Evolutionary conservation across 768 basidiomycete species (phyloP), one percentile per base, ranked within the genome.

Genomic region (Pleurotus sapidus): DNA sequence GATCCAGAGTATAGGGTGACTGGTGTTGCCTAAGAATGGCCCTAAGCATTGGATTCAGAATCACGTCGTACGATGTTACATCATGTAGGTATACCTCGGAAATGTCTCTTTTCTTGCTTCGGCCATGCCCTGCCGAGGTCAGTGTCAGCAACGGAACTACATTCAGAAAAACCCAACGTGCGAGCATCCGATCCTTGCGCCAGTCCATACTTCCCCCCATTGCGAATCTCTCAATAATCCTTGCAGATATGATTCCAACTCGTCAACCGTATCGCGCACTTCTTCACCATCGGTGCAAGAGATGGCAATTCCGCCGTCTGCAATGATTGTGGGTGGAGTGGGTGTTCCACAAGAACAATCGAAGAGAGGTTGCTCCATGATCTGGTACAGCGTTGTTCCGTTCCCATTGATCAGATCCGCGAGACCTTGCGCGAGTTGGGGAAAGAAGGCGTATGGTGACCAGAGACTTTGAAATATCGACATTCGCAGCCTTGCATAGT

Each of bases 1-100:
- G 45, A 78, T 67, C 17, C 77, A 47, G 0, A 78, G 64, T 15
- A 78, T 59, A 0, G 77, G 77, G 58, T 69, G 64, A 56, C 74
- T 76, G 14, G 75, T 77, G 46, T 74, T 74, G 8, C 61, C 72
- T 7, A 60, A 56, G 55, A 77, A 70, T 5, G 74, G 72, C 27
- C 74, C 75, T 70, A 9, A 27, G 48, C 17, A 43, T 5, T n/a
- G 18, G 12, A 49, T n/a, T 49, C 34, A 39, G 46, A 4, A 46
- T 23, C 15, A n/a, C 14, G 7, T 12, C 6, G 12, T 7, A 12
- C 5, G n/a, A 17, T 12, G 37, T 39, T 39, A 18, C 4, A 27
- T 18, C 6, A 40, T 14, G 8, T 11, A 17, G 17, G 23, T 37
- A 15, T 23, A 53, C 50, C 50, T 39, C 20, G 38, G 38, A 53